A percentile compares a stretch with the other conserved stretches of the same genome.
These are phyloP conservation scores for Ajuga reptans DNA, from an alignment of 305 asterid genomes.

Conservation along the genomic window DNA sequence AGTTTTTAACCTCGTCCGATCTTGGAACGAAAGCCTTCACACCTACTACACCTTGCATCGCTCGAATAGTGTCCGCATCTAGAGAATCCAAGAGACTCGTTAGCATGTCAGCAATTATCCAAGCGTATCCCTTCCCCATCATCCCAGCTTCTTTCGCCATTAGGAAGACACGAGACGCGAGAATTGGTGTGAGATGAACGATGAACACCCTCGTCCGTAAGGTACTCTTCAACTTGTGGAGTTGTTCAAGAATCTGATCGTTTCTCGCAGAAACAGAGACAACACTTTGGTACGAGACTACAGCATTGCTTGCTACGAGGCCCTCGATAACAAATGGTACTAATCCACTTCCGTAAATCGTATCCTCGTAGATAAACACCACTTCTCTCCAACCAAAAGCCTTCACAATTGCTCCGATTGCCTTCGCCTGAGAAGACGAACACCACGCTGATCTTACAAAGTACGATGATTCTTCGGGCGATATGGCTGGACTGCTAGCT, in stretches of 20 bases:
- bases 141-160: constrained; percentile 26
- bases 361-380: constrained; percentile 34
- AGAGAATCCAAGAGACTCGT: constrained; percentile 26
- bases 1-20: constrained; percentile 15
- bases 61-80: constrained; percentile 25
- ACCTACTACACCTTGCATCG: constrained; percentile 42
- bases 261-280: constrained; percentile 32
- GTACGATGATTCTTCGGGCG: constrained; percentile 32
- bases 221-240: constrained; percentile 30
- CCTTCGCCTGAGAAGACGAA: constrained; percentile 36
- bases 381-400: constrained; percentile 40
- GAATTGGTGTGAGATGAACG: constrained; percentile 31
- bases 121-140: constrained; percentile 31
- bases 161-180: constrained; percentile 20
- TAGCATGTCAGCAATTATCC: constrained; percentile 31
- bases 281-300: constrained; percentile 28
- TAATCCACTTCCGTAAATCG: constrained; percentile 33
- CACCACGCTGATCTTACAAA: constrained; percentile 38
- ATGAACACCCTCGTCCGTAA: constrained; percentile 45
- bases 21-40: constrained; percentile 30
- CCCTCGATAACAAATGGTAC: constrained; percentile 35
- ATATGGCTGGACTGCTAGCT: constrained; percentile 41
- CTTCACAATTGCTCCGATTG: constrained; percentile 37
- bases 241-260: constrained; percentile 32
- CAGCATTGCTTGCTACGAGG: constrained; percentile 14